Conservation (phyloP, 1,284 basidiomycete genomes). For the Crepidotus sp. region DNA sequence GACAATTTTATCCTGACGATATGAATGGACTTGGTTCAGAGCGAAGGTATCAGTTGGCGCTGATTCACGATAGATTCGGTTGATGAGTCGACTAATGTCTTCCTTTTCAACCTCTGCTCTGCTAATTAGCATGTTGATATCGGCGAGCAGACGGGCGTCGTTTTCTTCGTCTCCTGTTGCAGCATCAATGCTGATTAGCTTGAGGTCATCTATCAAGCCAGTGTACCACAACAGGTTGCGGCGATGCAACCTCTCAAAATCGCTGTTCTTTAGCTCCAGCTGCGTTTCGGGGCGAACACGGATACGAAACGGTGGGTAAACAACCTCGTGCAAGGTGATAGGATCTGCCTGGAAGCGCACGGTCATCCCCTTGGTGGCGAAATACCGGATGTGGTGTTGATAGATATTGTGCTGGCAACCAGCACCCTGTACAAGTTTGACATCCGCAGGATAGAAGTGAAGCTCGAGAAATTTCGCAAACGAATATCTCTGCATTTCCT, state of each 20-base stretch:
- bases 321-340: slow-evolving; percentile 77
- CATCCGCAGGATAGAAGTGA: slow-evolving; percentile 84
- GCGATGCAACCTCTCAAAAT: slow-evolving; percentile 72
- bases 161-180: slow-evolving; percentile 65
- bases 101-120: slow-evolving; percentile 69
- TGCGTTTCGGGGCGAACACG: slow-evolving; percentile 80
- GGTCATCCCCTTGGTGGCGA: slow-evolving; percentile 77
- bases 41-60: slow-evolving; percentile 79
- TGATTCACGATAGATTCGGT: slow-evolving; percentile 75
- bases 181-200: slow-evolving; percentile 67
- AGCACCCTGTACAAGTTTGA: slow-evolving; percentile 72
- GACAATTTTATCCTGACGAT: slow-evolving; percentile 91
- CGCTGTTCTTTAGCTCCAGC: slow-evolving; percentile 82
- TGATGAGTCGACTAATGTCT: slow-evolving; percentile 70
- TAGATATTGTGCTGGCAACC: slow-evolving; percentile 94
- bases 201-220: slow-evolving; percentile 63
- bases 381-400: slow-evolving; percentile 89
- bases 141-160: slow-evolving; percentile 49
- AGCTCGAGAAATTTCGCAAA: slow-evolving; percentile 91
- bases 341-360: slow-evolving; percentile 87
- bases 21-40: slow-evolving; percentile 80
- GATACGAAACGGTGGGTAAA: slow-evolving; percentile 84
- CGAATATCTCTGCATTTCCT: slow-evolving; percentile 91
- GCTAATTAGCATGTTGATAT: slow-evolving; percentile 60
- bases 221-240: slow-evolving; percentile 69